Evolutionary conservation across 1,284 basidiomycete genomes (phyloP).

Genomic region (Xerocomus cyaneibrunnescens): DNA sequence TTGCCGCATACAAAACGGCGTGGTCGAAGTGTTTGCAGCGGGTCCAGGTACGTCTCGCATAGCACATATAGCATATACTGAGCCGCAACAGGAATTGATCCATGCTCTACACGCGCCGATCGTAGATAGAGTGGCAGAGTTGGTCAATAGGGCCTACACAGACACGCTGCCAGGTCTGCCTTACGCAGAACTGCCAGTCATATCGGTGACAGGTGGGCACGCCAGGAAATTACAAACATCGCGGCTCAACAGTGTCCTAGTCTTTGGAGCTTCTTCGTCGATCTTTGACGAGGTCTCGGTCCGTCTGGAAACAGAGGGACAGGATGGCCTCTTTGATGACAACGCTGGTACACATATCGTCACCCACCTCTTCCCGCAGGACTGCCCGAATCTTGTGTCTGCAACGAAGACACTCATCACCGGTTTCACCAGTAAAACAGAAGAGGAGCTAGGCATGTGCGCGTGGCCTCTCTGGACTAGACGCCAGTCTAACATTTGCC

Average conservation of each 20-base stretch:
- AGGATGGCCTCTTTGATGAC: constrained; percentile 32
- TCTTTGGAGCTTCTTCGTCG: constrained; percentile 35
- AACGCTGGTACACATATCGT: constrained; percentile 32
- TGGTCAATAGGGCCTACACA: constrained; percentile 42
- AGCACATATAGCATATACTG: not conserved
- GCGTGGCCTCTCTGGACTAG: not conserved
- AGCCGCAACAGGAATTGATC: constrained; percentile 41
- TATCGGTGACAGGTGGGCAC: constrained; percentile 53
- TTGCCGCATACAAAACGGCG: constrained; percentile 46
- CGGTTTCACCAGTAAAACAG: constrained; percentile 47
- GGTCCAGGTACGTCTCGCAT: constrained; percentile 41
- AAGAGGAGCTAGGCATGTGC: constrained; percentile 34
- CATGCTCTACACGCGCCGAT: constrained; percentile 45
- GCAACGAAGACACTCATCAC: constrained; percentile 58
- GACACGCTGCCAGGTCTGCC: constrained; percentile 47
- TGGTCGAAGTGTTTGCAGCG: constrained; percentile 51
- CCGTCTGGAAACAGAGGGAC: constrained; percentile 34
- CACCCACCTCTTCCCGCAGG: constrained; percentile 56
- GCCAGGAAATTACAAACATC: not conserved
- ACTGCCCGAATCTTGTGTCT: constrained; percentile 52
- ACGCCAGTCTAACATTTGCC: constrained; percentile 12
- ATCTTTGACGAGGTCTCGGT: constrained; percentile 48
- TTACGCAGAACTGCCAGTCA: constrained; percentile 52
- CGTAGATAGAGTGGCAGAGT: constrained; percentile 40
- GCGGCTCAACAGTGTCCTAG: constrained; percentile 20